Evolutionary conservation across 352 stramenopile species (phyloP).

Genomic region (Globisporangium rhizosaccharum): DNA sequence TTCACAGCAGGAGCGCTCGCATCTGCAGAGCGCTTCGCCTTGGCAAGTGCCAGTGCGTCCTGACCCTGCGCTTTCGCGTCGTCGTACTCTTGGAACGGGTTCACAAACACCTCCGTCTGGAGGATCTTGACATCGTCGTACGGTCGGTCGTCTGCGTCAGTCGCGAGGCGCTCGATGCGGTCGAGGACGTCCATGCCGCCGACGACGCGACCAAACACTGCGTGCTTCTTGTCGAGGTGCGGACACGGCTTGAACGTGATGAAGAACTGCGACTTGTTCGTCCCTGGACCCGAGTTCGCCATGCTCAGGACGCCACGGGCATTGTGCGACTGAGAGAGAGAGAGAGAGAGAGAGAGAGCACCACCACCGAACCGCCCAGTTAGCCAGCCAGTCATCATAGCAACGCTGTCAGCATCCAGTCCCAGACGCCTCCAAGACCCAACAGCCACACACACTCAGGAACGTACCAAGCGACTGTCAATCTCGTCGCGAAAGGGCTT

Average conservation of each 20-base stretch:
- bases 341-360: not conserved
- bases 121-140: constrained; percentile 80
- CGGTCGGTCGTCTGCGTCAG: constrained; percentile 77
- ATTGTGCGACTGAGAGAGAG: constrained; percentile 61
- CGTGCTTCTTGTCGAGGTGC: constrained; percentile 99
- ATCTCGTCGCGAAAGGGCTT: constrained; percentile 96
- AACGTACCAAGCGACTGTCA: constrained; percentile 87
- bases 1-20: constrained; percentile 36
- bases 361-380: not conserved
- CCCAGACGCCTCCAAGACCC: not conserved
- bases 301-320: constrained; percentile 92
- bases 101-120: constrained; percentile 73
- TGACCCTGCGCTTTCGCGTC: constrained; percentile 47
- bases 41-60: constrained; percentile 48
- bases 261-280: constrained; percentile 98
- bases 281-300: constrained; percentile 95
- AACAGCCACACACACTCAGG: not conserved
- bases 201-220: constrained; percentile 94
- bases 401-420: not conserved
- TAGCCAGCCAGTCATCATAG: not conserved
- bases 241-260: constrained; percentile 94
- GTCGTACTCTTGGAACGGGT: constrained; percentile 88
- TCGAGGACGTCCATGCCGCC: constrained; percentile 86
- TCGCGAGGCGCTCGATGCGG: constrained; percentile 71
- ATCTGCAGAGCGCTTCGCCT: constrained; percentile 45